Evolutionary conservation across 495 filamentous ascomycete species (phyloP).

Genomic region (Aspergillus bertholletiae): DNA sequence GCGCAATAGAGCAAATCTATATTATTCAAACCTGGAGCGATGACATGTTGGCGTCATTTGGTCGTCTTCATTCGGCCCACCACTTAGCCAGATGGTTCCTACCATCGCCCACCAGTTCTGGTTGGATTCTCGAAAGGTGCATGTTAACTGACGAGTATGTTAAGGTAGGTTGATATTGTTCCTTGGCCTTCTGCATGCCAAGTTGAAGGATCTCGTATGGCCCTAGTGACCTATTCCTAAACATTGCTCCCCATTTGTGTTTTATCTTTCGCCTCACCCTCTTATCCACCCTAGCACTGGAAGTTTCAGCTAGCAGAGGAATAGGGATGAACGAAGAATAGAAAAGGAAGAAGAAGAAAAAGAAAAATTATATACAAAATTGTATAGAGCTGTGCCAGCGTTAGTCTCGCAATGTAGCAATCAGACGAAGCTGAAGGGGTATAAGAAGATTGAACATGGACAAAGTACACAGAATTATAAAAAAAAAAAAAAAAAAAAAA

Average conservation of each 20-base stretch:
- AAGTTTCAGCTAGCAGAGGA: too few species aligned
- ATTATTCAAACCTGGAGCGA: neutral
- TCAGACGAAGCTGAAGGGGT: slow-evolving; percentile 11
- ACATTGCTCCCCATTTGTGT: neutral
- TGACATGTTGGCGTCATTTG: slow-evolving; percentile 7
- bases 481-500: neutral
- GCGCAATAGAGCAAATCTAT: too few species aligned
- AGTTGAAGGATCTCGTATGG: neutral
- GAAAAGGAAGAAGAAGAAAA: neutral
- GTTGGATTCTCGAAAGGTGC: neutral
- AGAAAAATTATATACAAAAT: neutral
- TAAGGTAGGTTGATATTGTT: neutral
- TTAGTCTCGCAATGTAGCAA: neutral
- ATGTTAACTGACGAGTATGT: neutral
- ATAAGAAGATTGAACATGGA: slow-evolving; percentile 10
- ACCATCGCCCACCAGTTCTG: neutral
- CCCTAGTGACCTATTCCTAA: neutral
- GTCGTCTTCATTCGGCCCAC: neutral
- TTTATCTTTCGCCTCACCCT: neutral
- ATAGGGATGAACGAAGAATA: neutral
- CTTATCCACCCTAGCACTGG: neutral
- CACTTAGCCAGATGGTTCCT: neutral
- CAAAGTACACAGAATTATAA: too few species aligned
- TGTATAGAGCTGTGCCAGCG: neutral
- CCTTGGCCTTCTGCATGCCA: neutral